phyloP scores from a whole-genome alignment of 352 stramenopile genomes.

The Globisporangium nunn region DNA sequence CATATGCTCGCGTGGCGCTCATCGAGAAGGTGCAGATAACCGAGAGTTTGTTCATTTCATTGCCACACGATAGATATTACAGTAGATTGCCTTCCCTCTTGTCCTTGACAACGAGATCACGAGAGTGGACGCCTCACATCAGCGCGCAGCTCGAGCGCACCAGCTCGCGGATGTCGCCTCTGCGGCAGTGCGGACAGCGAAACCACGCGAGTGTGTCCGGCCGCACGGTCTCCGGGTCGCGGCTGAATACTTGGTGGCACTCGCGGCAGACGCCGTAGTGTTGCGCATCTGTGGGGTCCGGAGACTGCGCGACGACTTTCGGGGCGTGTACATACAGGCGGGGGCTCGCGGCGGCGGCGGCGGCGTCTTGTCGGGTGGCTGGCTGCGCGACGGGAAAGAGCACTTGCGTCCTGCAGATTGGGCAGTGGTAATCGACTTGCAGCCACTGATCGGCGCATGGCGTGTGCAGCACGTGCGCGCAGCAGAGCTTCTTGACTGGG shows the following conservation, averaged over 20 bases:
- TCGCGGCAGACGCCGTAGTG: constrained; percentile 50
- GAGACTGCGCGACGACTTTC: constrained; percentile 12
- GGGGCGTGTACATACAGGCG: neutral
- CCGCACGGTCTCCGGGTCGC: constrained; percentile 35
- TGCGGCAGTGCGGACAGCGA: constrained; percentile 50
- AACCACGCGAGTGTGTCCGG: constrained; percentile 68
- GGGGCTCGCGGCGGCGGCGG: neutral
- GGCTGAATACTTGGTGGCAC: constrained; percentile 60
- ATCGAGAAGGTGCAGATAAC: too few species aligned
- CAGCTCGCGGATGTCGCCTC: constrained; percentile 40
- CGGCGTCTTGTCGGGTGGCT: constrained; percentile 12
- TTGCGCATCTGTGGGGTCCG: constrained; percentile 25
- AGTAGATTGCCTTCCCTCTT: too few species aligned
- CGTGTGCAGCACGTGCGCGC: constrained; percentile 57
- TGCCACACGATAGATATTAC: too few species aligned
- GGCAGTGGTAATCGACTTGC: constrained; percentile 32
- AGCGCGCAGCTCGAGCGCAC: constrained; percentile 47
- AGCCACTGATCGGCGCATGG: constrained; percentile 55
- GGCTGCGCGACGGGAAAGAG: constrained; percentile 36
- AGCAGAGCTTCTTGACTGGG: constrained; percentile 46
- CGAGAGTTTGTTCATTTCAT: too few species aligned
- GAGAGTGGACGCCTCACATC: constrained; percentile 20
- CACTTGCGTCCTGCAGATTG: constrained; percentile 49
- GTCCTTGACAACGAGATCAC: too few species aligned
- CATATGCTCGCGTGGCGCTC: too few species aligned